Evolutionary conservation across 495 filamentous ascomycete species (phyloP).

Genomic region (Aspergillus saccharolyticus): DNA sequence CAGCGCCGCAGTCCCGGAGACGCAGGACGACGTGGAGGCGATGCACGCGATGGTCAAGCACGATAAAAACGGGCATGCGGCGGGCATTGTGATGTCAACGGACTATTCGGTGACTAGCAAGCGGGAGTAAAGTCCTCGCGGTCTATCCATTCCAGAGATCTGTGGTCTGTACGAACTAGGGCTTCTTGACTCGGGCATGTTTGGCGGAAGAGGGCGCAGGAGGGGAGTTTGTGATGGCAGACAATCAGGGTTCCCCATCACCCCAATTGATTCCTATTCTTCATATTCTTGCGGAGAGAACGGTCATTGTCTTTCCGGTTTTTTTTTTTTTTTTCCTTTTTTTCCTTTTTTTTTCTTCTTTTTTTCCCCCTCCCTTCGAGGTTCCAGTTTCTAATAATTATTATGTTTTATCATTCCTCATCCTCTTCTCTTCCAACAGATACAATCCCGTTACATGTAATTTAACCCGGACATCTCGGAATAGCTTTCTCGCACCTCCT

Average conservation of each 20-base stretch:
- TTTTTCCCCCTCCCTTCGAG: too few relatives aligned
- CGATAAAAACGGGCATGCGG: not conserved
- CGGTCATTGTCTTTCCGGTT: too few relatives aligned
- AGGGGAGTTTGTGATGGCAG: too few relatives aligned
- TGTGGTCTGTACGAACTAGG: not conserved
- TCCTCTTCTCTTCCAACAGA: too few relatives aligned
- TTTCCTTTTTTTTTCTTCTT: not conserved
- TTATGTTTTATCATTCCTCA: not conserved
- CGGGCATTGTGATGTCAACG: not conserved
- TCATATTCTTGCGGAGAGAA: too few relatives aligned
- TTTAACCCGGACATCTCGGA: too few relatives aligned
- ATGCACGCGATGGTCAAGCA: conserved; percentile 3
- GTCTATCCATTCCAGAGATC: not conserved
- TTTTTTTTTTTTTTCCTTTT: not conserved
- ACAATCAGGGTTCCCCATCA: too few relatives aligned
- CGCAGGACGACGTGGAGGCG: not conserved
- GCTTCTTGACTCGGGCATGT: too few relatives aligned
- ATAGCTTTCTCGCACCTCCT: too few relatives aligned
- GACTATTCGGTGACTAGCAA: conserved; percentile 1
- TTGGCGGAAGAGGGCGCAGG: too few relatives aligned
- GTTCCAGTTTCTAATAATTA: not conserved
- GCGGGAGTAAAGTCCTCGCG: not conserved
- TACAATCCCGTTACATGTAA: too few relatives aligned
- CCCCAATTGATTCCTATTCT: too few relatives aligned
- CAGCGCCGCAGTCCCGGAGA: not conserved